These are phyloP conservation scores for Leishmania braziliensis DNA, from an alignment of 208 protist genomes.

Conservation along the genomic window DNA sequence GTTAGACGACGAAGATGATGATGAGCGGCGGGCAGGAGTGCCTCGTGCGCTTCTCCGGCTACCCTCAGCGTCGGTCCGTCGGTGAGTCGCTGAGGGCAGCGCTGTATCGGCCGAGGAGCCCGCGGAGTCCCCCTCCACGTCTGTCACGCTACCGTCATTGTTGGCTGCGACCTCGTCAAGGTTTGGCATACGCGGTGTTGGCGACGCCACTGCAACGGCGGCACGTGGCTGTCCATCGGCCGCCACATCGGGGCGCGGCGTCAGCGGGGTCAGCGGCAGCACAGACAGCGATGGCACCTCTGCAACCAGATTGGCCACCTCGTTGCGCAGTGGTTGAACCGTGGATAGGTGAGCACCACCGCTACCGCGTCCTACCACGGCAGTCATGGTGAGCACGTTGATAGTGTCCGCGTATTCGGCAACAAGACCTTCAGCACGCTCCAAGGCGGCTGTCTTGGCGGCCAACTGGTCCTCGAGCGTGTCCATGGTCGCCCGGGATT, in stretches of 20 bases:
- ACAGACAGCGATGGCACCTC: neutral
- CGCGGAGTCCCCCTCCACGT: neutral
- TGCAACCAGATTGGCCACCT: neutral
- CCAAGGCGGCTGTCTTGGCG: slow-evolving; percentile 16
- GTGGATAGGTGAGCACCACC: neutral
- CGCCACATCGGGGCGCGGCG: neutral
- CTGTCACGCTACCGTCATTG: neutral
- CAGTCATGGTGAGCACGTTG: neutral
- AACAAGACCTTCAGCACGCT: slow-evolving; percentile 18
- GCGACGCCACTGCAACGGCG: neutral
- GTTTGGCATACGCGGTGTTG: slow-evolving; percentile 8
- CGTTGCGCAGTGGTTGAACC: neutral
- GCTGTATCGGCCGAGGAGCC: neutral
- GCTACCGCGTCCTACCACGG: neutral
- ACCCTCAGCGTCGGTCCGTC: neutral
- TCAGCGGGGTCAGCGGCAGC: neutral
- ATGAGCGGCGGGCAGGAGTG: neutral
- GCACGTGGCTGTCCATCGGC: neutral
- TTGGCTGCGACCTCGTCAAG: neutral
- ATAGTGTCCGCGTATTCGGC: slow-evolving; percentile 25
- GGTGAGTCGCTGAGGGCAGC: neutral
- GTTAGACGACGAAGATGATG: neutral
- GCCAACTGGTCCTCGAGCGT: slow-evolving; percentile 22
- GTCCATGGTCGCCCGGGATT: slow-evolving; percentile 6
- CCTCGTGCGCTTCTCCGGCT: neutral